Evolutionary conservation across 768 basidiomycete genomes (phyloP), one percentile per base, ranked within the genome.

Genomic region (Hortiboletus campestris): DNA sequence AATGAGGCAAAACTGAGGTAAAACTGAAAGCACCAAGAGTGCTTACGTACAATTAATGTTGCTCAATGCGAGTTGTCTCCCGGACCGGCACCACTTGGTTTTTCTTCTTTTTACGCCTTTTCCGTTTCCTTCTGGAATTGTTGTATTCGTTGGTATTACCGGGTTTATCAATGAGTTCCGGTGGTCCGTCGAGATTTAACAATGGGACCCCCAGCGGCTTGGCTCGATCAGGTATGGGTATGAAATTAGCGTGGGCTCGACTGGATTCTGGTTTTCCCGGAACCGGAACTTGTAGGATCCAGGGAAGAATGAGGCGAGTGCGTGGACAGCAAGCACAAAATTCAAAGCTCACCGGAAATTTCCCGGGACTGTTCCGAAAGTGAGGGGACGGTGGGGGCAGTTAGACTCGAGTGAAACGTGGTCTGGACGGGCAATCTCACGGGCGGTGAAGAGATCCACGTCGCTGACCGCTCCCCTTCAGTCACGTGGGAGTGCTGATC

Each of bases 161-260:
- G 57, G 53, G 34, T 28, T 49, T 45, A 46, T 55, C 54, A 19
- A 17, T 38, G 35, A 46, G 45, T 38, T 68, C 73, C 48, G 76
- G 79, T 25, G 80, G 80, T 2, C 82, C 82, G 39, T 69, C 71
- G 12, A 88, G 74, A 62, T 87, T 87, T 28, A 88, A 71, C 19
- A 88, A 57, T 14, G 83, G 80, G 4, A 73, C 55, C 47, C 74
- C 51, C 46, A 57, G 44, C 35, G 29, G 48, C 28, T 58, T 57
- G 36, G 45, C 53, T 60, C 45, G 58, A 42, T 60, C 63, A 52
- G 57, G 53, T 35, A 48, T 22, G 9, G 31, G 17, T 38, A 50
- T 45, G 34, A 50, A 49, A 46, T 52, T 25, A 35, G 35, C 22
- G 25, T 57, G 57, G 14, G 44, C 19, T 46, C 41, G 56, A 57